Percentiles rank a stretch among this genome's conserved stretches.
Evolutionary conservation across 2,329 filamentous ascomycete species (phyloP).

Genomic region (Cladosporium colombiae): DNA sequence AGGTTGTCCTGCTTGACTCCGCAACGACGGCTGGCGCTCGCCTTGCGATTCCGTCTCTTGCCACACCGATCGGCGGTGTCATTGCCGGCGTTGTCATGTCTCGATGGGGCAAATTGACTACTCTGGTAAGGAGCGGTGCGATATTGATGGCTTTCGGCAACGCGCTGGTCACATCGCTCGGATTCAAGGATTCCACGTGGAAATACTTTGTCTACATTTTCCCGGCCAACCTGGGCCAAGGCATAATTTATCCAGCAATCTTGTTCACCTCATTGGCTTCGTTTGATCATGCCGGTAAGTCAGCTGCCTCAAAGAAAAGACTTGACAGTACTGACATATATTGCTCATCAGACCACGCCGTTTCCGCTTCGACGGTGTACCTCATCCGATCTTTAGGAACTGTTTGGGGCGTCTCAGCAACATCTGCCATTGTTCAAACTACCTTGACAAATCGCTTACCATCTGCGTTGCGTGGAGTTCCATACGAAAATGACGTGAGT

Average conservation of each 20-base stretch:
- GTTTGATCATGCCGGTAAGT: slow-evolving; percentile 61
- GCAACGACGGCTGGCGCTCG: background rate
- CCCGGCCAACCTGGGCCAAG: slow-evolving; percentile 50
- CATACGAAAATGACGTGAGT: background rate
- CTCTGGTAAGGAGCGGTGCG: slow-evolving; percentile 44
- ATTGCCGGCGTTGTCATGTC: slow-evolving; percentile 51
- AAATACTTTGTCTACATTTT: slow-evolving; percentile 50
- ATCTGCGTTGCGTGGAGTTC: background rate
- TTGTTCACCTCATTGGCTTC: slow-evolving; percentile 64
- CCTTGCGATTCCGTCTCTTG: slow-evolving; percentile 21
- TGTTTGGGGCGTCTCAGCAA: slow-evolving; percentile 65
- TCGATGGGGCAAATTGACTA: slow-evolving; percentile 46
- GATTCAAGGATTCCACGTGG: slow-evolving; percentile 46
- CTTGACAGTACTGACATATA: background rate
- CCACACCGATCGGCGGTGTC: slow-evolving; percentile 48
- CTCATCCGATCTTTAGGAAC: slow-evolving; percentile 63
- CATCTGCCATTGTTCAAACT: slow-evolving; percentile 64
- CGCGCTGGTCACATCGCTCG: slow-evolving; percentile 42
- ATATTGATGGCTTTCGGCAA: slow-evolving; percentile 49
- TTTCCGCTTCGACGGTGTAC: slow-evolving; percentile 34
- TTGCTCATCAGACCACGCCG: background rate
- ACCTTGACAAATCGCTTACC: slow-evolving; percentile 56
- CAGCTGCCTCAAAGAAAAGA: background rate
- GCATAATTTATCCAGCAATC: slow-evolving; percentile 50
- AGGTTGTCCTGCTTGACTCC: background rate